Percentiles rank a stretch among this genome's conserved stretches.
phyloP scores from a whole-genome alignment of 2,329 filamentous ascomycete species.

The Podosphaera xanthii region DNA sequence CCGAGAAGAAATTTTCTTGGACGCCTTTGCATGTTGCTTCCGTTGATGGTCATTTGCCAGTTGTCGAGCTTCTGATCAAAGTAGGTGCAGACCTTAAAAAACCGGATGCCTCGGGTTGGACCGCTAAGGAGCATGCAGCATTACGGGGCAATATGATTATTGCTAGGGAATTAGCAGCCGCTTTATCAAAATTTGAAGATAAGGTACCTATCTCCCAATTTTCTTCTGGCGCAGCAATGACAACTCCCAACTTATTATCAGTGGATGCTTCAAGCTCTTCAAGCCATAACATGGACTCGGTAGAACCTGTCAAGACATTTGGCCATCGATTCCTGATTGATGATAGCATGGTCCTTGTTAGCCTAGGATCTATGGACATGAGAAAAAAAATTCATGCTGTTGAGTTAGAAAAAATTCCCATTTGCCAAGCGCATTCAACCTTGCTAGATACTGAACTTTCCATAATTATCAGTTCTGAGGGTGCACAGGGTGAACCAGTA shows the following conservation, averaged over 20 bases:
- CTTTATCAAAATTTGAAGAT: background rate
- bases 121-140: constrained; percentile 76
- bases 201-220: constrained; percentile 13
- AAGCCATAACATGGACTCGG: constrained; percentile 23
- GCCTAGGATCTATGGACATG: constrained; percentile 84
- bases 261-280: constrained; percentile 33
- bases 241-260: constrained; percentile 30
- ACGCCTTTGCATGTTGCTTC: constrained; percentile 85
- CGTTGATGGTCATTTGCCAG: constrained; percentile 60
- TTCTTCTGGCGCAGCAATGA: constrained; percentile 8
- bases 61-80: constrained; percentile 56
- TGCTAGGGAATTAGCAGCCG: constrained; percentile 39
- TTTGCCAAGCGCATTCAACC: constrained; percentile 72
- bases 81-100: constrained; percentile 55
- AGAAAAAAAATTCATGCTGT: constrained; percentile 63
- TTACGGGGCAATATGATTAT: constrained; percentile 72
- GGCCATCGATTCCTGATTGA: constrained; percentile 85
- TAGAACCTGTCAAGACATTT: constrained; percentile 80
- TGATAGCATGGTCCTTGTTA: constrained; percentile 76
- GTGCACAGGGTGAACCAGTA: constrained; percentile 66
- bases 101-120: constrained; percentile 78
- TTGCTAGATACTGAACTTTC: constrained; percentile 88
- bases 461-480: constrained; percentile 66
- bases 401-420: constrained; percentile 66
- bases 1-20: constrained; percentile 75